Percentiles rank a stretch among this genome's conserved stretches.
These are phyloP conservation scores for Pythium insidiosum DNA, from an alignment of 352 stramenopile genomes.

Conservation along the genomic window DNA sequence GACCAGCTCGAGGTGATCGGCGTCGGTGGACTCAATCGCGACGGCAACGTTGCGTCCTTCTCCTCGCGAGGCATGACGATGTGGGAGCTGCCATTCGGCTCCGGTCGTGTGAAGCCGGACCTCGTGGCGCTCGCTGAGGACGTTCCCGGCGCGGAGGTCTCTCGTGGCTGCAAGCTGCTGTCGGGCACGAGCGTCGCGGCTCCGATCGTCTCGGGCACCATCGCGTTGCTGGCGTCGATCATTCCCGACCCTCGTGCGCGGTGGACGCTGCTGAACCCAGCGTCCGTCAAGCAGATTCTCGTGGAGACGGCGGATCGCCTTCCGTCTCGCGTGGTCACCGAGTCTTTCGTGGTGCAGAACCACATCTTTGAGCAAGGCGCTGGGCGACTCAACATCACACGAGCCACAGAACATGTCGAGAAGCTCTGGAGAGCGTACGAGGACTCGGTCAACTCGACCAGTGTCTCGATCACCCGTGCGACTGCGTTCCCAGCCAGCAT, in stretches of 20 bases:
- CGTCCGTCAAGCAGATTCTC: conserved; percentile 66
- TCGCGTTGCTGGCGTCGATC: conserved; percentile 73
- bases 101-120: conserved; percentile 83
- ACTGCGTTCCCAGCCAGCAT: conserved; percentile 51
- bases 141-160: conserved; percentile 48
- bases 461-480: too few relatives aligned
- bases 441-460: too few relatives aligned
- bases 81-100: conserved; percentile 75
- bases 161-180: conserved; percentile 44
- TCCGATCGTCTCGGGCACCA: conserved; percentile 70
- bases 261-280: conserved; percentile 54
- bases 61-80: conserved; percentile 82
- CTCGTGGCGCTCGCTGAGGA: conserved; percentile 62
- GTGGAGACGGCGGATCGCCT: conserved; percentile 43
- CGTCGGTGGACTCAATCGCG: conserved; percentile 58
- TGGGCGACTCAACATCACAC: conserved; percentile 61
- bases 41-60: conserved; percentile 60
- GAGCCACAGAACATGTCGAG: conserved; percentile 36
- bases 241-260: conserved; percentile 29
- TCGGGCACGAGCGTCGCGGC: conserved; percentile 82
- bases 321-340: conserved; percentile 18
- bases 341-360: conserved; percentile 43
- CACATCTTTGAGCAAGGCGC: conserved; percentile 84
- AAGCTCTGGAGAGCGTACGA: conserved; percentile 30
- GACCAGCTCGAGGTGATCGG: conserved; percentile 83